Evolutionary conservation across 805 yeast genomes (phyloP).

Genomic region (Yarrowia osloensis): DNA sequence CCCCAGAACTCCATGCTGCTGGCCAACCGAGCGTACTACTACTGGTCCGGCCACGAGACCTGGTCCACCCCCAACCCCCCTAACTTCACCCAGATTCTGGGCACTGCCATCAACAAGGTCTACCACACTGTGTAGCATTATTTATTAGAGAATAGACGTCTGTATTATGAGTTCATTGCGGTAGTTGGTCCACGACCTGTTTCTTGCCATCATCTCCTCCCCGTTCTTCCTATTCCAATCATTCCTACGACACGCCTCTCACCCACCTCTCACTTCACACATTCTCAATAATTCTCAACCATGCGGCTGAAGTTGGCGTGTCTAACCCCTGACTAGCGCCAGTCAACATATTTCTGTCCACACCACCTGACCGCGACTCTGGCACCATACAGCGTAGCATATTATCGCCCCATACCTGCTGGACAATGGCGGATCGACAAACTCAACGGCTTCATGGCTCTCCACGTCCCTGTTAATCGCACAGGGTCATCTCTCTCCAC

Average conservation of each 20-base stretch:
- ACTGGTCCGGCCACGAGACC: conserved; percentile 28
- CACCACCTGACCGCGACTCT: too few relatives aligned
- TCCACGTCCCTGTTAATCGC: background rate
- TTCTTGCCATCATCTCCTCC: background rate
- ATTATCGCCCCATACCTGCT: too few relatives aligned
- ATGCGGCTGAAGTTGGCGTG: background rate
- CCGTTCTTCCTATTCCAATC: too few relatives aligned
- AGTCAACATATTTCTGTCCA: too few relatives aligned
- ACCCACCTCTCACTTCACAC: too few relatives aligned
- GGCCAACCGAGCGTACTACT: conserved; percentile 30
- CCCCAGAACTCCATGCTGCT: conserved; percentile 26
- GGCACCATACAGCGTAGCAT: too few relatives aligned
- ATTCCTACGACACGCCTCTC: too few relatives aligned
- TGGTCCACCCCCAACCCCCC: conserved; percentile 27
- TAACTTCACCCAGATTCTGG: conserved; percentile 29
- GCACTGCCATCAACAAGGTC: conserved; percentile 28
- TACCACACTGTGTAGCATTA: conserved; percentile 24
- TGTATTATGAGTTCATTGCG: background rate
- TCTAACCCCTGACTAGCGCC: background rate
- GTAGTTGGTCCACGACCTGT: background rate
- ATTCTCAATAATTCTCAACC: too few relatives aligned
- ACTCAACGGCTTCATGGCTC: background rate
- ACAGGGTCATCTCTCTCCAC: background rate
- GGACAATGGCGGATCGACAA: background rate
- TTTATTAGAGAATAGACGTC: conserved; percentile 22